Evolutionary conservation across 495 filamentous ascomycete genomes (phyloP).

Genomic region (Podospora fimiseda): DNA sequence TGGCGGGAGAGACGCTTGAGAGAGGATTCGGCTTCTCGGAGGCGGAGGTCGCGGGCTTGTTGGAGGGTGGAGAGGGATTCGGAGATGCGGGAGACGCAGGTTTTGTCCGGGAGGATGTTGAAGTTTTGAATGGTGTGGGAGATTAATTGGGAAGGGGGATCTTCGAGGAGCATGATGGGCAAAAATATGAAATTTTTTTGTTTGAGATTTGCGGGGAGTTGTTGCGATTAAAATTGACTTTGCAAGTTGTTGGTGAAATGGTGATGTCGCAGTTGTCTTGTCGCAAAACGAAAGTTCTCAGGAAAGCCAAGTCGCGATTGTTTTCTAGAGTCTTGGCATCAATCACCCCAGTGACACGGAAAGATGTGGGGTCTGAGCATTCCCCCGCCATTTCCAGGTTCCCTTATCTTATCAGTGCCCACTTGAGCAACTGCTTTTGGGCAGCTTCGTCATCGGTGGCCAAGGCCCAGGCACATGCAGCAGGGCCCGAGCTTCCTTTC

Average conservation of each 20-base stretch:
- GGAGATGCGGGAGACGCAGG: constrained; percentile 77
- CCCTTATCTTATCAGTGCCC: constrained; percentile 30
- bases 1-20: constrained; percentile 70
- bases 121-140: constrained; percentile 87
- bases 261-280: not conserved
- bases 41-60: constrained; percentile 68
- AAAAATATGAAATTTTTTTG: no score
- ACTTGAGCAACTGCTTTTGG: constrained; percentile 4
- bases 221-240: not conserved
- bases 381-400: not conserved
- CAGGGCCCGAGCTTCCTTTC: constrained; percentile 18
- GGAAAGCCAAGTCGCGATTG: not conserved
- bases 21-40: constrained; percentile 62
- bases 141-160: constrained; percentile 58
- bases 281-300: not conserved
- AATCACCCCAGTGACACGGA: constrained; percentile 20
- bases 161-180: not conserved
- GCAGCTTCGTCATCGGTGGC: constrained; percentile 28
- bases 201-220: no score
- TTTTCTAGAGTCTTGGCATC: constrained; percentile 11
- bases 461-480: constrained; percentile 16
- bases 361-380: not conserved
- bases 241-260: not conserved
- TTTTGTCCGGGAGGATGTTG: constrained; percentile 82
- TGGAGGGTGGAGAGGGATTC: constrained; percentile 73